phyloP scores from a whole-genome alignment of 2,329 filamentous ascomycete species.

The Plectosphaerella sp. region DNA sequence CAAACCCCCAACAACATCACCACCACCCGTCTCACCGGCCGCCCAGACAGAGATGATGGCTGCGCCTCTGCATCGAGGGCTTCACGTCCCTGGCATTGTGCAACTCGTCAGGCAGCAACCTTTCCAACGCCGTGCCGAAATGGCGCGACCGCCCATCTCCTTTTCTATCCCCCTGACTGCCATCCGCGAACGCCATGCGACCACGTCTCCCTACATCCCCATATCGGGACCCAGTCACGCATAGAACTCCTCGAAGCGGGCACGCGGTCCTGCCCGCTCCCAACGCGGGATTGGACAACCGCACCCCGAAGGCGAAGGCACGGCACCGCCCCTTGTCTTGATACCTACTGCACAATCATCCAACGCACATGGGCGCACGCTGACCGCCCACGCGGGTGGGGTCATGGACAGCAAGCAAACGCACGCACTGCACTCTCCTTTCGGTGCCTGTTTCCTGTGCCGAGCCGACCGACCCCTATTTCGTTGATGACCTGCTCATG shows the following conservation, averaged over 20 bases:
- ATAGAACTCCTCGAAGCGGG: background rate
- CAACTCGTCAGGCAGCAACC: background rate
- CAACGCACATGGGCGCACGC: too few species aligned
- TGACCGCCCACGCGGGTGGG: too few species aligned
- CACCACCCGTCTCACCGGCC: background rate
- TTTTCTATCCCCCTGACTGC: background rate
- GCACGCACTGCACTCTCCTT: too few species aligned
- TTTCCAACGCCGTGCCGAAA: background rate
- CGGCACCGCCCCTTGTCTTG: too few species aligned
- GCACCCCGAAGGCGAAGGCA: too few species aligned
- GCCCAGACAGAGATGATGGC: background rate
- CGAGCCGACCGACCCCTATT: too few species aligned
- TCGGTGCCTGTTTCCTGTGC: too few species aligned
- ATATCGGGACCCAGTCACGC: background rate
- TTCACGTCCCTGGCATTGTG: background rate
- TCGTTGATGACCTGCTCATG: too few species aligned
- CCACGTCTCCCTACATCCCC: background rate
- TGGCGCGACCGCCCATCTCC: background rate
- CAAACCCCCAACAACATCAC: background rate
- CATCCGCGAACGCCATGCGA: constrained; percentile 12
- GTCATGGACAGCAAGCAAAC: too few species aligned
- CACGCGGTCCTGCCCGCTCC: background rate
- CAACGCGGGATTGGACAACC: background rate
- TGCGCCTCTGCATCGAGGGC: background rate
- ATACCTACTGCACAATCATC: too few species aligned